Evolutionary conservation across 2,329 filamentous ascomycete genomes (phyloP).

Genomic region (Pseudonectria buxi): DNA sequence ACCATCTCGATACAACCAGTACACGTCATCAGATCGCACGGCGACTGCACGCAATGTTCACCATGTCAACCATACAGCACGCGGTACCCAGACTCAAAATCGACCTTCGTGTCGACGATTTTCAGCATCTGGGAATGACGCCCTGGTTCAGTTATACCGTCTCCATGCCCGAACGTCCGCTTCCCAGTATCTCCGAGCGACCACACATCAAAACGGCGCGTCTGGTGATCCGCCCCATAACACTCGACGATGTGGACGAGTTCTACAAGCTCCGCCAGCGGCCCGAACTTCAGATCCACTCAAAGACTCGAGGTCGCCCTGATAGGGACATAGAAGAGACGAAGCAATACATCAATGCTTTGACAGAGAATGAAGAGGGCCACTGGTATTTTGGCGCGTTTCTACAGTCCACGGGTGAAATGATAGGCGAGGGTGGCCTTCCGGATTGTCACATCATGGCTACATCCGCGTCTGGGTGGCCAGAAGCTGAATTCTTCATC

Average conservation of each 20-base stretch:
- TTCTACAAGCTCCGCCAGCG: constrained; percentile 10
- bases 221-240: constrained; percentile 9
- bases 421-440: constrained; percentile 13
- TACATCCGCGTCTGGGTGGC: constrained; percentile 11
- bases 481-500: constrained; percentile 13
- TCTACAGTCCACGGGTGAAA: constrained; percentile 9
- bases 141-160: constrained; percentile 16
- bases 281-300: constrained; percentile 4
- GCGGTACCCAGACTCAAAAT: constrained; percentile 6
- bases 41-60: constrained; percentile 6
- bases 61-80: constrained; percentile 8
- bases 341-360: constrained; percentile 4
- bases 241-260: constrained; percentile 9
- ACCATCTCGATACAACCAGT: too few relatives aligned
- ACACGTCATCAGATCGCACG: too few relatives aligned
- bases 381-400: constrained; percentile 14
- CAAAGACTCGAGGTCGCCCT: constrained; percentile 8
- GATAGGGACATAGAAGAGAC: constrained; percentile 11
- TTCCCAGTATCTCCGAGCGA: constrained; percentile 9
- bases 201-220: constrained; percentile 9
- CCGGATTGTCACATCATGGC: constrained; percentile 9
- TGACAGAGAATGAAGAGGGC: constrained; percentile 7
- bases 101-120: constrained; percentile 3
- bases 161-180: constrained; percentile 9
- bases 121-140: constrained; percentile 10